Base-by-base conservation (phyloP, 1,284 basidiomycete species). In the Meripilus lineatus region DNA sequence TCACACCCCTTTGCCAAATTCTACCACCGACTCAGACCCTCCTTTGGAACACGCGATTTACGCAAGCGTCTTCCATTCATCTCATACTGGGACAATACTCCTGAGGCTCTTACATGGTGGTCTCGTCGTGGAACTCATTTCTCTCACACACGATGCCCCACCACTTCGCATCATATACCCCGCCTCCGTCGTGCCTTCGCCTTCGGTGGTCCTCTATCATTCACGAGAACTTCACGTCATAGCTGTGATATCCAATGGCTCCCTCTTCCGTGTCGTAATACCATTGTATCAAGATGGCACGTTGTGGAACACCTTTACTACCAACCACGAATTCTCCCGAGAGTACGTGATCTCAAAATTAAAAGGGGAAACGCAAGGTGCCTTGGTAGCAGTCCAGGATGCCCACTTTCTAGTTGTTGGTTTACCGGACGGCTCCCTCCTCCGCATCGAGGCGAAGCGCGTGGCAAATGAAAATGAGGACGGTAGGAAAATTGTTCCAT, bases 151-250 rank as follows among this genome's bases (percentile, higher is more conserved):
- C 3, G 70, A 78, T 50, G 65, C 79, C 3, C 66, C 75, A 33
- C 79, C 84, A 10, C 70, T 92, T 47, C 81, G 89, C 42, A 81
- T 93, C 56, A 71, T 86, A 50, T 89, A 93, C 53, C 87, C 90
- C 21, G 78, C 84, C 15, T 59, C 73, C n/a, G 65, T 93, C 30
- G 63, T 88, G 6, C 72, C 84, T 17, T 68, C 72, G 30, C 88
- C 89, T 5, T 73, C 78, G 23, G 62, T 92, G 43, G 72, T 86
- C 48, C 59, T 82, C 13, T 81, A 73, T 57, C 69, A 77, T 32
- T 67, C 74, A 5, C 67, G 75, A 7, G 75, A 83, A 53, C 65
- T 94, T 6, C 85, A 90, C 59, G 60, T 94, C 14, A 56, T 92
- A 30, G 80, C 79, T 0, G 72, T 88, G 21, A 88, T 89, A 1